Base-by-base conservation (phyloP, 2,329 filamentous ascomycete genomes). In the Knufia fluminis region DNA sequence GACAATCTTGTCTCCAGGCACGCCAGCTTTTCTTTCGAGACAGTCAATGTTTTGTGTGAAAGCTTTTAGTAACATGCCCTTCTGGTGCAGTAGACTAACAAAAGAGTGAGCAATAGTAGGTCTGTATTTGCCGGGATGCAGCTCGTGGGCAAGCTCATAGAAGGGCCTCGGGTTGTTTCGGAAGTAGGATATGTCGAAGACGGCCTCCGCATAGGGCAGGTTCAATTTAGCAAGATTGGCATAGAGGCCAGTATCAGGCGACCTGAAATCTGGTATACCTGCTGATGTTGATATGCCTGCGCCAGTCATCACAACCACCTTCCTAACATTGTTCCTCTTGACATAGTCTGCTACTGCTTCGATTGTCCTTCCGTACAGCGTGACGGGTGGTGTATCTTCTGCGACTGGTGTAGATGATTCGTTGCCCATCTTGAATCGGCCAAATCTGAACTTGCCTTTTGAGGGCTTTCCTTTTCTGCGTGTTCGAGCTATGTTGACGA, bases 21-120 rank as follows among this genome's bases (percentile, higher is more conserved):
- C 82, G 22, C 92, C 92, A 10, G 91, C 92, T 57, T 79, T 76
- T 19, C 90, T 80, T 68, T 98, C 92, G 10, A 98, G 76, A 61
- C 89, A 95, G 69, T 98, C 92, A 58, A 98, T 97, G 62, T 98
- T 98, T 64, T 98, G 92, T 0, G 92, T 96, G 66, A 97, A 98
- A 47, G 92, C 78, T 72, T 89, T 92, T 57, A 84, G 71, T 20
- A 98, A 71, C 35, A 91, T 71, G 3, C 79, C 80, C 68, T 94
- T 95, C 52, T 82, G 73, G 50, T 90, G 78, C 14, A 97, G 79
- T 20, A 98, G 73, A 12, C 80, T 76, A 60, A 98, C 82, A 67
- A 98, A 98, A 31, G 80, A 83, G 68, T 98, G 92, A 1, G 89
- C 85, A 48, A 97, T 74, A 1, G 92, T 98, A 0, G 92, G 92